Evolutionary conservation across 2,329 filamentous ascomycete species (phyloP).

Genomic region (Colletotrichum costaricense): DNA sequence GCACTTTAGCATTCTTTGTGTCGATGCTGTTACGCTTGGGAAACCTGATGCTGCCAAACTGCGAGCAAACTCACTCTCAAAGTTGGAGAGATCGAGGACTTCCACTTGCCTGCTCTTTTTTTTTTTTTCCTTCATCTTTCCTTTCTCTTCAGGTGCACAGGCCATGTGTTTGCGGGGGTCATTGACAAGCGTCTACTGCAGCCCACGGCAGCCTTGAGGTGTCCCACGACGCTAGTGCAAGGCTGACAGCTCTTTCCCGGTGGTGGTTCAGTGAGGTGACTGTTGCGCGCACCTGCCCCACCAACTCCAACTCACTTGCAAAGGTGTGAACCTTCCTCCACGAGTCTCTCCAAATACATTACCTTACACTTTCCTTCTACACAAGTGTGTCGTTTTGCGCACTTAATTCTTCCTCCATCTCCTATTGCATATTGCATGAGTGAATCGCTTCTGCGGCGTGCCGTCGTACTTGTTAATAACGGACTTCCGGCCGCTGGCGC

Average conservation of each 20-base stretch:
- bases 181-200: neutral
- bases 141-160: neutral
- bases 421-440: neutral
- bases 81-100: neutral
- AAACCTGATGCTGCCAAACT: neutral
- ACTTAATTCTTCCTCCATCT: neutral
- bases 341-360: neutral
- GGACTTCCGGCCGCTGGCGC: conserved; percentile 4
- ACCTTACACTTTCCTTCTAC: neutral
- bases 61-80: neutral
- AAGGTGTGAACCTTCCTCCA: conserved; percentile 19
- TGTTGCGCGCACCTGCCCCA: conserved; percentile 19
- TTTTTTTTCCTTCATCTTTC: neutral
- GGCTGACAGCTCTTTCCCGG: conserved; percentile 23
- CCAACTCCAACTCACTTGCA: conserved; percentile 23
- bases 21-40: neutral
- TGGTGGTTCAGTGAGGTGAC: conserved; percentile 23
- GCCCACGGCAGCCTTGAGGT: conserved; percentile 18
- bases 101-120: neutral
- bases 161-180: conserved; percentile 27
- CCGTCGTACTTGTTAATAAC: neutral
- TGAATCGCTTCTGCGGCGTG: neutral
- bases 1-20: neutral
- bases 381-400: neutral
- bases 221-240: conserved; percentile 20